Evolutionary conservation across 2,329 filamentous ascomycete species (phyloP).

Genomic region (Ascochyta lentis): DNA sequence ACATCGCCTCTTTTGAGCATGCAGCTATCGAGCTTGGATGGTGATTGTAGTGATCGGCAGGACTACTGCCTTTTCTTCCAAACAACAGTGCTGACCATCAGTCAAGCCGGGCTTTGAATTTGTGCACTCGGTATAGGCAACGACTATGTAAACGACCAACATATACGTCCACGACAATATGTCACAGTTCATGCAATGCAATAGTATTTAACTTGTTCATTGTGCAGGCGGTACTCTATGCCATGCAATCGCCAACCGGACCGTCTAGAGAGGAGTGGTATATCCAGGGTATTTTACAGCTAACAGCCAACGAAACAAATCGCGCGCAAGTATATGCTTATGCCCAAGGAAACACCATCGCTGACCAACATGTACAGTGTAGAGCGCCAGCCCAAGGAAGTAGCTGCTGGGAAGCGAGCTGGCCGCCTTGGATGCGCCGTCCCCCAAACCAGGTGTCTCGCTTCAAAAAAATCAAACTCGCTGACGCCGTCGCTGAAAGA

Average conservation of each 20-base stretch:
- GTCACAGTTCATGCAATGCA: not conserved
- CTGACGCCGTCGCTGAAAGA: constrained; percentile 28
- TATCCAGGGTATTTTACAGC: constrained; percentile 47
- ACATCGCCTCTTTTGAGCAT: no score
- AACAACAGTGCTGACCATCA: no score
- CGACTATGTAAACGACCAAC: no score
- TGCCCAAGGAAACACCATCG: constrained; percentile 25
- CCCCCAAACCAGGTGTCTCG: constrained; percentile 23
- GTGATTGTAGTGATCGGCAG: no score
- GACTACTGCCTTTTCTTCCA: no score
- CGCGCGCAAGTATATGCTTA: constrained; percentile 24
- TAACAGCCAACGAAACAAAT: constrained; percentile 12
- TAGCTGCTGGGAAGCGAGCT: constrained; percentile 4
- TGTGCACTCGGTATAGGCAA: no score
- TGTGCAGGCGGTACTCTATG: constrained; percentile 11
- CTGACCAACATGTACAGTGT: not conserved
- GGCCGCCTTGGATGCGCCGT: constrained; percentile 12
- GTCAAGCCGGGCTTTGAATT: no score
- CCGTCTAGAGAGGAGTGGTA: constrained; percentile 47
- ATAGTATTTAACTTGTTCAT: constrained; percentile 1
- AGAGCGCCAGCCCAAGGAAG: not conserved
- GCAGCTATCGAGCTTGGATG: no score
- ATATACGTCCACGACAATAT: not conserved
- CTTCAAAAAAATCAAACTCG: constrained; percentile 15
- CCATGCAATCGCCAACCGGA: not conserved